These are phyloP conservation scores for Mentha longifolia DNA, from an alignment of 257 asterid genomes.

Conservation along the genomic window DNA sequence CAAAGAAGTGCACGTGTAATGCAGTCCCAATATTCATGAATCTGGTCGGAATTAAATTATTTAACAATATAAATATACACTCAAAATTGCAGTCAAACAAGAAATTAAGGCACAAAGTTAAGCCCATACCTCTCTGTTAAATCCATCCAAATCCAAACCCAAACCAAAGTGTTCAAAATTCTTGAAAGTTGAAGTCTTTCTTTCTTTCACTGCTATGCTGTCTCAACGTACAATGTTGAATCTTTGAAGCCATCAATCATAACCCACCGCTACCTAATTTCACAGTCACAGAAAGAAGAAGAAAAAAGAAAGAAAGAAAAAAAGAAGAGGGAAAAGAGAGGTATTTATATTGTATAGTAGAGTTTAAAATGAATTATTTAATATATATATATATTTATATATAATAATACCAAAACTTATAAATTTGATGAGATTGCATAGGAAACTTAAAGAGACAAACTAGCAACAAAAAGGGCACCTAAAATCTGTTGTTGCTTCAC, in stretches of 20 bases:
- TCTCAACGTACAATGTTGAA: slow-evolving; percentile 20
- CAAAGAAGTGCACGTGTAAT: slow-evolving; percentile 70
- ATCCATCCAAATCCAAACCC: slow-evolving; percentile 21
- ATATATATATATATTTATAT: no score
- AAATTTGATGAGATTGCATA: slow-evolving; percentile 1
- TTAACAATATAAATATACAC: neutral
- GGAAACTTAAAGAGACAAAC: slow-evolving; percentile 28
- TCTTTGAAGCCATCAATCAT: slow-evolving; percentile 1
- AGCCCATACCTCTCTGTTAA: slow-evolving; percentile 53
- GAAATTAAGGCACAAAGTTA: slow-evolving; percentile 36
- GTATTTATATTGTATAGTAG: no score
- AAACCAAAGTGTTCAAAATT: neutral
- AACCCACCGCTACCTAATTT: slow-evolving; percentile 6
- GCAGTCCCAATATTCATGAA: slow-evolving; percentile 42
- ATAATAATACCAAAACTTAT: no score
- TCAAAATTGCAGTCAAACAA: slow-evolving; percentile 33
- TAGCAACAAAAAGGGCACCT: slow-evolving; percentile 29
- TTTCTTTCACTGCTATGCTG: slow-evolving; percentile 25
- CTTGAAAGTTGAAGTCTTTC: slow-evolving; percentile 22
- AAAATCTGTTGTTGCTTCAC: slow-evolving; percentile 37
- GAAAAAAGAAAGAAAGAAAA: neutral
- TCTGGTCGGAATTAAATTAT: neutral
- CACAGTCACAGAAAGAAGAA: neutral
- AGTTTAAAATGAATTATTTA: no score
- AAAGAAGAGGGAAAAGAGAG: no score